phyloP scores from a whole-genome alignment of 2,329 filamentous ascomycete genomes.

The Hypoxylon sp. region DNA sequence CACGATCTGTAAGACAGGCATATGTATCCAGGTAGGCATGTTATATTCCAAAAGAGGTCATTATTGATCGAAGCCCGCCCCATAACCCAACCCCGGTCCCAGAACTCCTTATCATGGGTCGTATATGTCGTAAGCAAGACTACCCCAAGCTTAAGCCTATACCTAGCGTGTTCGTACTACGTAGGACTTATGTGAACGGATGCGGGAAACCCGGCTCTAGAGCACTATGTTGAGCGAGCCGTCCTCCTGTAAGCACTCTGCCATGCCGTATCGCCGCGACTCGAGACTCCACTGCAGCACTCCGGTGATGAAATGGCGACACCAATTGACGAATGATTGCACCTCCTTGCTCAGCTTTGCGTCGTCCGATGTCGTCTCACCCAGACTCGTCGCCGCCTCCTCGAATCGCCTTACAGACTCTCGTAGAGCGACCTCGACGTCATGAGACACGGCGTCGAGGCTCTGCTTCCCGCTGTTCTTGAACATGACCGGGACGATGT shows the following conservation, averaged over 20 bases:
- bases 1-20: not conserved
- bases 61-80: not conserved
- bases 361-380: conserved; percentile 23
- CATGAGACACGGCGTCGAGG: conserved; percentile 31
- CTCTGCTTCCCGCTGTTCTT: conserved; percentile 34
- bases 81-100: too few species aligned
- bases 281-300: conserved; percentile 43
- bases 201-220: conserved; percentile 1
- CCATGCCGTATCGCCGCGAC: conserved; percentile 41
- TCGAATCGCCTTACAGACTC: conserved; percentile 38
- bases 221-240: conserved; percentile 39
- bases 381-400: conserved; percentile 29
- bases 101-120: too few species aligned
- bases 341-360: conserved; percentile 32
- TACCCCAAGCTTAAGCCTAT: too few species aligned
- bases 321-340: conserved; percentile 40
- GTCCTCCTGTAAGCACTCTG: conserved; percentile 38
- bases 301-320: conserved; percentile 42
- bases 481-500: conserved; percentile 41
- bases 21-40: too few species aligned
- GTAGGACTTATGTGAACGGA: too few species aligned
- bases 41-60: not conserved
- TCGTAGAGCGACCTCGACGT: conserved; percentile 28
- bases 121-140: too few species aligned
- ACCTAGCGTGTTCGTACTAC: too few species aligned